Evolutionary conservation across 768 basidiomycete genomes (phyloP).

Genomic region (Trametes punicea): DNA sequence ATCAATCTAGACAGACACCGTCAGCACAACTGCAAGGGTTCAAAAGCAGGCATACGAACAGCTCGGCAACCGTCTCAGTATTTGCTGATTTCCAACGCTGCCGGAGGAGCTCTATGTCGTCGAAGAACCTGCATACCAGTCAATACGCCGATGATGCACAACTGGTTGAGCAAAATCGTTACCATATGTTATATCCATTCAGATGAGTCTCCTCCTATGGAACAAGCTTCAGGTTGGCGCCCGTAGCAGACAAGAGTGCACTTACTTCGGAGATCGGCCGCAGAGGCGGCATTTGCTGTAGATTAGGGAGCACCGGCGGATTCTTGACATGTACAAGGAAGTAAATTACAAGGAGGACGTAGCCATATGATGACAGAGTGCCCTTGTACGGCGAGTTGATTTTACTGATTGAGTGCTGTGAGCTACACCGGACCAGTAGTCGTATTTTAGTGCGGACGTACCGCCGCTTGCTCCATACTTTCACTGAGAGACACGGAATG

Average conservation of each 20-base stretch:
- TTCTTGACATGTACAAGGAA: slow-evolving; percentile 98
- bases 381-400: slow-evolving; percentile 99
- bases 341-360: slow-evolving; percentile 96
- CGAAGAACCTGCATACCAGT: slow-evolving; percentile 73
- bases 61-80: slow-evolving; percentile 86
- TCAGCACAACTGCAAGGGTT: slow-evolving; percentile 4
- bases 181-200: slow-evolving; percentile 82
- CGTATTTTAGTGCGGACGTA: slow-evolving; percentile 30
- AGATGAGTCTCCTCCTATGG: slow-evolving; percentile 75
- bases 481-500: slow-evolving; percentile 53
- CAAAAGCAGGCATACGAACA: slow-evolving; percentile 49
- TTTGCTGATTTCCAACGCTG: slow-evolving; percentile 95
- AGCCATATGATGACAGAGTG: slow-evolving; percentile 95
- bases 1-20: slow-evolving; percentile 60
- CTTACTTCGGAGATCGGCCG: slow-evolving; percentile 77
- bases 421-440: neutral
- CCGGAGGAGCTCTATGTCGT: slow-evolving; percentile 90
- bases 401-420: slow-evolving; percentile 51
- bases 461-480: slow-evolving; percentile 98
- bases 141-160: neutral
- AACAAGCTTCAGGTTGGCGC: slow-evolving; percentile 11
- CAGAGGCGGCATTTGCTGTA: slow-evolving; percentile 91
- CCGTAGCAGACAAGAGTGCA: slow-evolving; percentile 14
- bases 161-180: neutral
- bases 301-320: slow-evolving; percentile 92